phyloP scores from a whole-genome alignment of 345 rosid species.

The Geranium rotundifolium region DNA sequence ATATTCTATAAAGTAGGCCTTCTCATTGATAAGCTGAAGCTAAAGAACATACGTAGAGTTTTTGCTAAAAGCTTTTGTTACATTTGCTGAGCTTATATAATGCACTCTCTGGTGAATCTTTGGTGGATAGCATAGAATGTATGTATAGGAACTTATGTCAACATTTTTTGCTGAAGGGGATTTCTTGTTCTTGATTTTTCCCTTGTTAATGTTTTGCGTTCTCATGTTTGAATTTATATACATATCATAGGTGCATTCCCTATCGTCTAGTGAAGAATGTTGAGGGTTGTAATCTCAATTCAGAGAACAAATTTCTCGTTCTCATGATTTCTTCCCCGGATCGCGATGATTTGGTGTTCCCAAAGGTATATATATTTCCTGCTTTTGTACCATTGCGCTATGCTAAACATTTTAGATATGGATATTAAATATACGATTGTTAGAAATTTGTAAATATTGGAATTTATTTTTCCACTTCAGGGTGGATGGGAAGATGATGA shows the following conservation, averaged over 20 bases:
- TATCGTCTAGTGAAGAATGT: conserved; percentile 37
- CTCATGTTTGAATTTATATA: background rate
- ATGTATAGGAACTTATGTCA: background rate
- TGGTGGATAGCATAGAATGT: too few relatives aligned
- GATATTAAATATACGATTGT: background rate
- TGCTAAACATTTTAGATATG: background rate
- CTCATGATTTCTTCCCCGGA: conserved; percentile 89
- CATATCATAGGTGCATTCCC: conserved; percentile 57
- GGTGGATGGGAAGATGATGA: conserved; percentile 99
- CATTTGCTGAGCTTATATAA: background rate
- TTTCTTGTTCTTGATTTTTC: background rate
- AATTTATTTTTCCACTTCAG: conserved; percentile 15
- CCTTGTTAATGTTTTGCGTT: background rate
- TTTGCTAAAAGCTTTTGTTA: background rate
- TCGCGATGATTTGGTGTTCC: conserved; percentile 70
- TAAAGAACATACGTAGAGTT: too few relatives aligned
- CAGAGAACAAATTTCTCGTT: conserved; percentile 37
- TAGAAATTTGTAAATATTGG: background rate
- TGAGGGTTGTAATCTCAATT: conserved; percentile 19
- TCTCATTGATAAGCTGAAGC: background rate
- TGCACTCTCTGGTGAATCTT: background rate
- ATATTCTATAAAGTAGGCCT: background rate
- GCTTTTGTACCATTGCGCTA: background rate
- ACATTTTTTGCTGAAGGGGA: background rate
- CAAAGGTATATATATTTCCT: conserved; percentile 38